Evolutionary conservation across 768 basidiomycete species (phyloP).

Genomic region (Phlebiopsis flavidoalba): DNA sequence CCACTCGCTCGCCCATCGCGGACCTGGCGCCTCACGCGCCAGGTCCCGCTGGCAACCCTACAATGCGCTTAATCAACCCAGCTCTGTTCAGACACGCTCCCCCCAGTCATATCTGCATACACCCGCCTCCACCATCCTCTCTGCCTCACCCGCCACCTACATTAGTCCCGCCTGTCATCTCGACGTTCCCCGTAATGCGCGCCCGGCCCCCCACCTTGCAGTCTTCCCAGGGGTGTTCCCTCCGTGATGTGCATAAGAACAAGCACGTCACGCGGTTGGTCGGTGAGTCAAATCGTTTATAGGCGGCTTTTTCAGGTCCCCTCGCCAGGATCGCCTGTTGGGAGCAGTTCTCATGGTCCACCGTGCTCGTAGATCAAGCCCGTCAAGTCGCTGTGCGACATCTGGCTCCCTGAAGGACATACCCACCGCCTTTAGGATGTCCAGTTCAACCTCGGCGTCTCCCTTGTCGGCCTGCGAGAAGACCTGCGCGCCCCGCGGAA

Average conservation of each 20-base stretch:
- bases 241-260: slow-evolving; percentile 47
- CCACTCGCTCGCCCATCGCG: slow-evolving; percentile 65
- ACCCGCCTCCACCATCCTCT: slow-evolving; percentile 49
- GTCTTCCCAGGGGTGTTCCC: slow-evolving; percentile 22
- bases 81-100: slow-evolving; percentile 31
- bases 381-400: slow-evolving; percentile 69
- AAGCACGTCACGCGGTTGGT: slow-evolving; percentile 66
- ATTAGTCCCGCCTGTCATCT: slow-evolving; percentile 30
- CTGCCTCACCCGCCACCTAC: slow-evolving; percentile 36
- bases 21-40: slow-evolving; percentile 56
- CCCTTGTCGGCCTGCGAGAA: slow-evolving; percentile 14
- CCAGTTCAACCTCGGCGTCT: not conserved
- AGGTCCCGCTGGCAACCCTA: slow-evolving; percentile 84
- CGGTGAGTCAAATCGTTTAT: slow-evolving; percentile 41
- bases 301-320: not conserved
- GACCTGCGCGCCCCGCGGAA: slow-evolving; percentile 24
- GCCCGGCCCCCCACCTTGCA: slow-evolving; percentile 31
- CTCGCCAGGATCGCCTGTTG: not conserved
- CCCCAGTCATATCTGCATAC: slow-evolving; percentile 48
- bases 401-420: slow-evolving; percentile 79
- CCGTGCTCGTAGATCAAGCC: slow-evolving; percentile 59
- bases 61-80: slow-evolving; percentile 35
- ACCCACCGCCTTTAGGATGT: slow-evolving; percentile 44
- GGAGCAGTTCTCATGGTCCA: not conserved
- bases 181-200: slow-evolving; percentile 21